Evolutionary conservation across 768 basidiomycete species (phyloP), one percentile per base, ranked within the genome.

Genomic region (Pulveroboletus sp.): DNA sequence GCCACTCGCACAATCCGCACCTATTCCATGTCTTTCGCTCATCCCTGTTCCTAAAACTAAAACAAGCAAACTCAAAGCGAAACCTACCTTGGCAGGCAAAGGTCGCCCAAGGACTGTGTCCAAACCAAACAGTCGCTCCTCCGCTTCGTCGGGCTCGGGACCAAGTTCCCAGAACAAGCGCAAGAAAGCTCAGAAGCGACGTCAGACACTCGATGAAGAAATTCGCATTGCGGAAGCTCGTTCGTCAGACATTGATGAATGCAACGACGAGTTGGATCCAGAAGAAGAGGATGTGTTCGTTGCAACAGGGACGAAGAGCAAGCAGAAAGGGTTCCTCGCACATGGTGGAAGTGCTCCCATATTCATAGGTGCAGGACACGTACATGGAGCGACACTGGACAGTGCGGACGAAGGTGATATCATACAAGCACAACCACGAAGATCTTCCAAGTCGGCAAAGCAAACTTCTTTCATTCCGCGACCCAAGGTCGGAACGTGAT

Each of bases 261-360:
- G 62, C 33, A 73, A 71, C 8, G 63, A 62, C n/a, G 76, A 72
- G n/a, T 49, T 69, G 11, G 65, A 63, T 6, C 27, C 64, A 17
- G 81, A 73, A 20, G 51, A 49, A 10, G 84, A 85, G 2, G 64
- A 65, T 21, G 68, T 79, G 13, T 74, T 81, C 12, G 64, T 72
- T 2, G 84, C 77, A 16, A 73, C 78, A 2, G 85, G 85, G 11
- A 78, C 72, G 34, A 73, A 72, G 60, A 78, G 74, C 43, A 79
- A 75, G 56, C 71, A 66, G 16, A 68, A 62, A 5, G 84, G 85
- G 2, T 91, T 89, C 53, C 69, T 90, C 19, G 83, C 85, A 4
- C 83, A 80, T 57, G 88, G 88, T 12, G 88, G 83, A 20, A 89
- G 89, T 1, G 49, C 61, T 1, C 83, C 87, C 1, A 82, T 91